Percentiles rank a stretch among this genome's conserved stretches.
These are phyloP conservation scores for Naematelia encephala DNA, from an alignment of 768 basidiomycete genomes.

Conservation along the genomic window DNA sequence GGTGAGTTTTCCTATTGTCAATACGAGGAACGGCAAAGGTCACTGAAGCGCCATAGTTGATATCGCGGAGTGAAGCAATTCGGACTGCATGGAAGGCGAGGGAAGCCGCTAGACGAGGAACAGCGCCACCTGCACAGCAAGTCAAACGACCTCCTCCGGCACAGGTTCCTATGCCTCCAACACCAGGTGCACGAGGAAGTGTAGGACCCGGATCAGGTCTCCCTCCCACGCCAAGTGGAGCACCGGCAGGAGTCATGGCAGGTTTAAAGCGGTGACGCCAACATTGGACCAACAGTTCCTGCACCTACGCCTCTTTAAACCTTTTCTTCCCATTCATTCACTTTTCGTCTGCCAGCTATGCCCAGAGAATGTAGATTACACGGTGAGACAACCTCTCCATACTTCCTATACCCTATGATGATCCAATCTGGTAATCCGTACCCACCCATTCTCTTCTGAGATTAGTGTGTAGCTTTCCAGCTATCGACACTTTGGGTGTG, in stretches of 20 bases:
- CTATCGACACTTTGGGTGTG: background rate
- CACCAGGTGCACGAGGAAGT: constrained; percentile 18
- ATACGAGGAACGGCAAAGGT: background rate
- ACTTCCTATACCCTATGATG: background rate
- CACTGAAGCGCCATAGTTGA: constrained; percentile 12
- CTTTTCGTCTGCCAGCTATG: no score
- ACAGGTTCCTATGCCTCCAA: constrained; percentile 20
- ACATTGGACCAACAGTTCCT: background rate
- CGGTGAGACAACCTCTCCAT: background rate
- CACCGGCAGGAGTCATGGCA: constrained; percentile 21
- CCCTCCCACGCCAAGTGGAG: constrained; percentile 14
- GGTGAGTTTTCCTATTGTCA: constrained; percentile 55
- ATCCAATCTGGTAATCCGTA: background rate
- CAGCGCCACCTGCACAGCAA: constrained; percentile 2
- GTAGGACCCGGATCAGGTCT: constrained; percentile 10
- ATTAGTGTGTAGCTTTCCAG: background rate
- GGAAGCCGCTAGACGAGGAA: constrained; percentile 9
- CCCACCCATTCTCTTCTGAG: background rate
- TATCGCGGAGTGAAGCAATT: constrained; percentile 32
- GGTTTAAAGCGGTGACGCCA: constrained; percentile 28
- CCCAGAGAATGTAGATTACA: background rate
- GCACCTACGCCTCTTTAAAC: background rate
- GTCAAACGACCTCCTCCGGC: constrained; percentile 6
- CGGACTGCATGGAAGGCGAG: constrained; percentile 38
- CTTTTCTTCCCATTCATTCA: background rate